phyloP scores from a whole-genome alignment of 2,329 filamentous ascomycete species.

The Fusarium sp. region DNA sequence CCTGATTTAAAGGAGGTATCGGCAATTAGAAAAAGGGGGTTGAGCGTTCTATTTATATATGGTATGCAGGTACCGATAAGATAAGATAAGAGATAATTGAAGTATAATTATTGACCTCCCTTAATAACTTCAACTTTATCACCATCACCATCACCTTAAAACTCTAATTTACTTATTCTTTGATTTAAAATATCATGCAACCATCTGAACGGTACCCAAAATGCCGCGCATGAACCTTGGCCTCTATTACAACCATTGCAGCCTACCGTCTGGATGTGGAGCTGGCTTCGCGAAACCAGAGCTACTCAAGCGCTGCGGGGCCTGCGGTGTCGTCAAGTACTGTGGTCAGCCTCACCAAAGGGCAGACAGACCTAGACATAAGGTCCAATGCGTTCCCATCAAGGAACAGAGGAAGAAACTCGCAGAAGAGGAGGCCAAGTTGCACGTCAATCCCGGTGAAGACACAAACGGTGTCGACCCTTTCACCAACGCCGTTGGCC shows the following conservation, averaged over 20 bases:
- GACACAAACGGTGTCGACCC: not conserved
- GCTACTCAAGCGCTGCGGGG: conserved; percentile 18
- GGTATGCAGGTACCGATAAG: not conserved
- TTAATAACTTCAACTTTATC: too few relatives aligned
- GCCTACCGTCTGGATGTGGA: not conserved
- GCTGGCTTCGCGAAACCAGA: not conserved
- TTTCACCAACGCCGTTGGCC: not conserved
- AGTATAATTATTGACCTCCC: not conserved
- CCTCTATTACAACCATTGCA: conserved; percentile 12
- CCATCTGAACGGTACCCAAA: not conserved
- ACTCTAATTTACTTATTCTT: too few relatives aligned
- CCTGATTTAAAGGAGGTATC: not conserved
- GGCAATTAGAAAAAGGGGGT: not conserved
- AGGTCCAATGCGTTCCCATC: not conserved
- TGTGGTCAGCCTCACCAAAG: conserved; percentile 18
- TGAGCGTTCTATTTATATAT: not conserved
- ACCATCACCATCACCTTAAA: too few relatives aligned
- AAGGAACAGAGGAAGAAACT: conserved; percentile 1
- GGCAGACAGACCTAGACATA: conserved; percentile 12
- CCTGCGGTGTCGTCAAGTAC: conserved; percentile 8
- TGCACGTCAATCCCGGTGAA: not conserved
- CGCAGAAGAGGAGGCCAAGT: not conserved
- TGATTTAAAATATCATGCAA: not conserved
- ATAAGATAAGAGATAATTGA: not conserved
- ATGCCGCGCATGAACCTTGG: conserved; percentile 26